Evolutionary conservation across 495 filamentous ascomycete genomes (phyloP), one percentile per base, ranked within the genome.

Genomic region (Aspergillus mulundensis): DNA sequence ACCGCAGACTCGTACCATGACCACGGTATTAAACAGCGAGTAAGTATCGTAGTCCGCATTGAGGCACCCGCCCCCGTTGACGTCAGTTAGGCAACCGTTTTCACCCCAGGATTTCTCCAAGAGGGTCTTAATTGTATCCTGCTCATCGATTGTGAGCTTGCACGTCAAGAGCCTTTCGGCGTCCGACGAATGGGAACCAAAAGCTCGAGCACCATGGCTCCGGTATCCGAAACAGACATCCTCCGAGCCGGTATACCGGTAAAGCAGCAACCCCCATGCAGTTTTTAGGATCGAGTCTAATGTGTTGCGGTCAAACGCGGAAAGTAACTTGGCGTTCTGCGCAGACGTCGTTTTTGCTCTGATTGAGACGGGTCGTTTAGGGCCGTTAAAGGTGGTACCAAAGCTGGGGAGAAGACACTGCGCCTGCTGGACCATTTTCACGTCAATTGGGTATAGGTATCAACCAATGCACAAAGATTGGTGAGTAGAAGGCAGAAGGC

Each of bases 211-310:
- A 49, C 64, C 67, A 50, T 70, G 62, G 58, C 68, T 59, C 51
- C 74, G 71, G 55, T 76, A 81, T 14, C 82, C 82, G 61, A 86
- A 87, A 49, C 73, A 79, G 20, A 85, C 73, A 53, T 81, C 72
- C 38, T 82, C 74, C 11, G 74, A 72, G 1, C 74, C 76, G 32
- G 80, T 79, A 62, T 84, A 84, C 38, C 67, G 72, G 45, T 77
- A 67, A 43, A 85, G 64, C 1, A 84, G 70, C 19, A 85, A 54
- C 4, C 73, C 78, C 83, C 83, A 85, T 6, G 73, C 76, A 18
- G 80, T 66, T 54, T 79, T 74, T 50, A 84, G 57, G 19, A 79
- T 25, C 12, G 64, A 53, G 16, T 66, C 61, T 25, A 75, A 49
- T 41, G 65, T 53, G 0, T 61, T 60, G 54, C 66, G 58, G 14